Conservation (phyloP, 176 grass and related monocot species). For the Bolboschoenus planiculmis region DNA sequence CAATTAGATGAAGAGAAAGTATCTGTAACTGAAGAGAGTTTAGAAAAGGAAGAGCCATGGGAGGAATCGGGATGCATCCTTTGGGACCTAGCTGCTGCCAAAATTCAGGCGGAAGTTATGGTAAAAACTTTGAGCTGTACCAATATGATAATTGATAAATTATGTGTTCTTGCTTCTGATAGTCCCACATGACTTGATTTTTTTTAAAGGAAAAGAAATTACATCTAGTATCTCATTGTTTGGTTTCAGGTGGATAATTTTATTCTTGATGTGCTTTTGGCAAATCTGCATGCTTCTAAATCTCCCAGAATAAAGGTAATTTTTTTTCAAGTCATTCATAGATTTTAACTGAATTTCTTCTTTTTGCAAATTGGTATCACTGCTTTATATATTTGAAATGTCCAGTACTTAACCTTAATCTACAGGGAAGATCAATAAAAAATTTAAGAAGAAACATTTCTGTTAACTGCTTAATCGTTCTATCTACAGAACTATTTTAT, state of each 20-base stretch:
- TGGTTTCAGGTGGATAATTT: slow-evolving; percentile 59
- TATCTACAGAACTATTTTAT: slow-evolving; percentile 9
- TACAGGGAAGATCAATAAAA: not conserved
- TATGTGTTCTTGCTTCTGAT: slow-evolving; percentile 4
- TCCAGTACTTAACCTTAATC: not conserved
- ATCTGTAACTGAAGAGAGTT: slow-evolving; percentile 6
- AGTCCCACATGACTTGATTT: not conserved
- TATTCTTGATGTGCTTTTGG: slow-evolving; percentile 83
- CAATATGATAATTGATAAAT: not conserved
- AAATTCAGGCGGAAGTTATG: slow-evolving; percentile 88
- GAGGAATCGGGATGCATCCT: slow-evolving; percentile 79
- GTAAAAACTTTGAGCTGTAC: slow-evolving; percentile 19
- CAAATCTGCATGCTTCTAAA: slow-evolving; percentile 51
- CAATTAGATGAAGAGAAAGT: slow-evolving; percentile 41
- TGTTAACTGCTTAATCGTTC: not conserved
- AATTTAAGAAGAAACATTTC: not conserved
- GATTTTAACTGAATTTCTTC: not conserved
- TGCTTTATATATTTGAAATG: not conserved
- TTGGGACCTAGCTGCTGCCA: slow-evolving; percentile 72
- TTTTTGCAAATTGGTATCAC: not conserved
- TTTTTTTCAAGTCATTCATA: not conserved
- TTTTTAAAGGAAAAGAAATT: not conserved
- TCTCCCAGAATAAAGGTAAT: slow-evolving; percentile 66
- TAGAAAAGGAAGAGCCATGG: slow-evolving; percentile 55
- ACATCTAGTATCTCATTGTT: slow-evolving; percentile 27